Evolutionary conservation across 2,329 filamentous ascomycete genomes (phyloP).

Genomic region (Phyllosticta capitalensis): DNA sequence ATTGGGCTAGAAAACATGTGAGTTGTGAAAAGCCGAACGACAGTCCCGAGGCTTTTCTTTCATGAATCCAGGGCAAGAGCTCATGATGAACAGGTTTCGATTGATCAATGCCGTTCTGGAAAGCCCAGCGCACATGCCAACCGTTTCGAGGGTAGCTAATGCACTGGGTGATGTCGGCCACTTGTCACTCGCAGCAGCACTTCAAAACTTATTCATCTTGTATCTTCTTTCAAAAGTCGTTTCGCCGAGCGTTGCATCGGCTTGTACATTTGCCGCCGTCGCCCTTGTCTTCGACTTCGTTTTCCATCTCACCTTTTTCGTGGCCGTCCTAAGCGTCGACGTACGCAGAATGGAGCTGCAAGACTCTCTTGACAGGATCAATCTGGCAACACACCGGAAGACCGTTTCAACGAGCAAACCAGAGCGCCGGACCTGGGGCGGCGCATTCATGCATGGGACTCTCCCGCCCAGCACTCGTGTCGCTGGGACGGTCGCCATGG

Average conservation of each 20-base stretch:
- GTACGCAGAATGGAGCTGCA: conserved; percentile 66
- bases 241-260: conserved; percentile 60
- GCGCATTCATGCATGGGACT: conserved; percentile 54
- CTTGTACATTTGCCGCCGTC: conserved; percentile 67
- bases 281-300: conserved; percentile 70
- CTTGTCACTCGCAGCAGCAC: conserved; percentile 56
- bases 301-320: conserved; percentile 70
- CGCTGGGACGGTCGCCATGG: conserved; percentile 62
- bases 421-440: conserved; percentile 46
- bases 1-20: conserved; percentile 69
- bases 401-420: conserved; percentile 33
- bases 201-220: conserved; percentile 60
- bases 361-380: conserved; percentile 51
- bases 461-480: conserved; percentile 62
- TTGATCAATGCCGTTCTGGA: conserved; percentile 69
- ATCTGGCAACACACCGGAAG: conserved; percentile 14
- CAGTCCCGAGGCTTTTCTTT: background rate
- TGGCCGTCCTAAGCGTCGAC: conserved; percentile 70
- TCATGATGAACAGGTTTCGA: conserved; percentile 42
- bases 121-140: conserved; percentile 59
- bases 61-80: background rate
- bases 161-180: conserved; percentile 66
- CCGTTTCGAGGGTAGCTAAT: conserved; percentile 59
- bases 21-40: conserved; percentile 8
- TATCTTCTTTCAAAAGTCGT: conserved; percentile 57